Percentiles rank a stretch among this genome's conserved stretches.
These are phyloP conservation scores for Aspergillus versicolor DNA, from an alignment of 2,329 filamentous ascomycete genomes.

Conservation along the genomic window DNA sequence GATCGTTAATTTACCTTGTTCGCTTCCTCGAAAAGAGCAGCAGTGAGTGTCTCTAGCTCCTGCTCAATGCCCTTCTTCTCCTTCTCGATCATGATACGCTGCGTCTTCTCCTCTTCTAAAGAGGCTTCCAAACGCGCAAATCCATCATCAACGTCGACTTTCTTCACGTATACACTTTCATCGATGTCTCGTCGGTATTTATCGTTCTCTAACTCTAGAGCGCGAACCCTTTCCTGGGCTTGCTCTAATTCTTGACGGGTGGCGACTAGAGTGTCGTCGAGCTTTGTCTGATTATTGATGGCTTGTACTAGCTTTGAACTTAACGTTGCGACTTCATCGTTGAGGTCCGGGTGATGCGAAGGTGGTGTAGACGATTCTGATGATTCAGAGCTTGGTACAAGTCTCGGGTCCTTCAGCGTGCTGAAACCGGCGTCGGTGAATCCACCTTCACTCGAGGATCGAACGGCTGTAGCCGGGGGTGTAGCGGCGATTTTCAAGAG, in stretches of 20 bases:
- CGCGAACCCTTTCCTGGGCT: conserved; percentile 64
- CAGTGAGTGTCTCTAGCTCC: conserved; percentile 85
- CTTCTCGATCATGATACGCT: conserved; percentile 66
- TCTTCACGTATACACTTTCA: conserved; percentile 73
- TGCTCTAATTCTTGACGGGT: conserved; percentile 80
- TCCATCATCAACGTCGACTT: conserved; percentile 71
- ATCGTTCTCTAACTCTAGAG: conserved; percentile 68
- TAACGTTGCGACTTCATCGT: conserved; percentile 78
- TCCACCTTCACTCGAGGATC: conserved; percentile 29
- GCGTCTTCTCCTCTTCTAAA: conserved; percentile 64
- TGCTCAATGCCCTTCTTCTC: conserved; percentile 88
- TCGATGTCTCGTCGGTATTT: conserved; percentile 69
- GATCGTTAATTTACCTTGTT: conserved; percentile 62
- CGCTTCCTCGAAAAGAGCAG: conserved; percentile 94
- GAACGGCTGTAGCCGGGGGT: conserved; percentile 22
- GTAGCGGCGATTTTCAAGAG: conserved; percentile 36
- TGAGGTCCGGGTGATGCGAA: conserved; percentile 58
- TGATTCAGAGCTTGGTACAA: conserved; percentile 35
- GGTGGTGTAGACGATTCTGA: conserved; percentile 35
- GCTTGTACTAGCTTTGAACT: conserved; percentile 96
- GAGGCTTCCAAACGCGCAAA: conserved; percentile 59
- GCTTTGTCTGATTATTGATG: conserved; percentile 90
- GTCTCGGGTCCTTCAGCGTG: conserved; percentile 47
- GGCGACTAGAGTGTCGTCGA: conserved; percentile 83
- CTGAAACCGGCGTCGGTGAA: conserved; percentile 44